These are phyloP conservation scores for Fusarium algeriense DNA, from an alignment of 2,329 filamentous ascomycete genomes.

Conservation along the genomic window DNA sequence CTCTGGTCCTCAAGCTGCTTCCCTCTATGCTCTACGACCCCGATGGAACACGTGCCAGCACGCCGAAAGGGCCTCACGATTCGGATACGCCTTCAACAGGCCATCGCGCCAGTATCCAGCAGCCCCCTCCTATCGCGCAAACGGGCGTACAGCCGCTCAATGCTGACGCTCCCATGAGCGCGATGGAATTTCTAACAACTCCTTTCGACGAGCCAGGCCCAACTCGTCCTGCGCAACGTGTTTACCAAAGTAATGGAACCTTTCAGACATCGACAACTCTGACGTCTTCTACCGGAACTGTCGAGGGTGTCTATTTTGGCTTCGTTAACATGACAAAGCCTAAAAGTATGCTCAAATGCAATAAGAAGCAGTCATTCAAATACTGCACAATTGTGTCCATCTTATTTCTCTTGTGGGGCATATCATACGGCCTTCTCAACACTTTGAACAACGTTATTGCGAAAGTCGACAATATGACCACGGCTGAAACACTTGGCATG, in stretches of 20 bases:
- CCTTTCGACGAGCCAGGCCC: conserved; percentile 50
- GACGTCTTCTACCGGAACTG: conserved; percentile 50
- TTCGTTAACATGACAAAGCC: conserved; percentile 78
- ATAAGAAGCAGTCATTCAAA: conserved; percentile 73
- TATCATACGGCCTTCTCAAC: conserved; percentile 89
- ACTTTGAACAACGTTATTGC: conserved; percentile 81
- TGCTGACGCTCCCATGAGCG: conserved; percentile 51
- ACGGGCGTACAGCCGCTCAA: conserved; percentile 37
- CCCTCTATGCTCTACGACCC: conserved; percentile 68
- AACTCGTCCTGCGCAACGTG: conserved; percentile 19
- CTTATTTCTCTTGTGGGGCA: conserved; percentile 89
- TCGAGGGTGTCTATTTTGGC: conserved; percentile 74
- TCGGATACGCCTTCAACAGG: conserved; percentile 48
- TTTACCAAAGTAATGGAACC: conserved; percentile 14
- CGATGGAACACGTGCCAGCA: conserved; percentile 54
- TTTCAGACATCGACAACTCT: conserved; percentile 49
- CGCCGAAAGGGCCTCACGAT: conserved; percentile 49
- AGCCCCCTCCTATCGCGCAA: conserved; percentile 42
- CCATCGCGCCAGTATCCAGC: conserved; percentile 41
- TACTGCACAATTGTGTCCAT: conserved; percentile 82
- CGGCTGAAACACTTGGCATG: conserved; percentile 73
- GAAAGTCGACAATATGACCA: conserved; percentile 69
- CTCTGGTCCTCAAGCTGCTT: conserved; percentile 77
- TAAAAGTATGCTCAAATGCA: conserved; percentile 77
- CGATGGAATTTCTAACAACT: conserved; percentile 62